Evolutionary conservation across 1,139 yeast species (phyloP).

Genomic region (Hanseniaspora sp.): DNA sequence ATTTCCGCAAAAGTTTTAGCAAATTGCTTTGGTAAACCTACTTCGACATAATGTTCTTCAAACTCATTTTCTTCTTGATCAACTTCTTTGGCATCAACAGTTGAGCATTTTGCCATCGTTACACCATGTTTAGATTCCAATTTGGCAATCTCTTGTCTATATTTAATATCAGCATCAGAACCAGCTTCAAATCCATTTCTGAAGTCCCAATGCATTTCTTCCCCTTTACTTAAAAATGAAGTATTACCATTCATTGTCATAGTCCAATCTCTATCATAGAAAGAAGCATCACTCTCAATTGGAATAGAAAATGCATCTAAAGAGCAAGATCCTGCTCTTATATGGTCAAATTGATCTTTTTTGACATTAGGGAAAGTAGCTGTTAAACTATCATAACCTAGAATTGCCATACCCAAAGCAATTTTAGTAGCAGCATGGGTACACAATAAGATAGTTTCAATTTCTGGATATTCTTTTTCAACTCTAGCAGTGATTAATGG

Average conservation of each 20-base stretch:
- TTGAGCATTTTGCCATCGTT: background rate
- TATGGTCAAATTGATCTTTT: constrained; percentile 17
- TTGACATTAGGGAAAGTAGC: constrained; percentile 30
- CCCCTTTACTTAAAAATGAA: constrained; percentile 58
- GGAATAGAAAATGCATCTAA: constrained; percentile 45
- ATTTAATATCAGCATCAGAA: constrained; percentile 58
- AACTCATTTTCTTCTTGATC: constrained; percentile 23
- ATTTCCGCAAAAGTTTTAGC: constrained; percentile 13
- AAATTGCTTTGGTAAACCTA: constrained; percentile 33
- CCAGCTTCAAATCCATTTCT: constrained; percentile 57
- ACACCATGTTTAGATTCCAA: constrained; percentile 17
- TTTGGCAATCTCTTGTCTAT: constrained; percentile 31
- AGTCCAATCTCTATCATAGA: constrained; percentile 36
- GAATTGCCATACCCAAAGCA: constrained; percentile 59
- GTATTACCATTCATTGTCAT: constrained; percentile 57
- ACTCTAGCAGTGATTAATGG: constrained; percentile 40
- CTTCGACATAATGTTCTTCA: constrained; percentile 36
- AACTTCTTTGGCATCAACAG: constrained; percentile 1
- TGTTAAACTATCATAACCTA: constrained; percentile 39
- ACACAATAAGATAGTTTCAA: constrained; percentile 47
- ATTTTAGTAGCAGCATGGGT: constrained; percentile 82
- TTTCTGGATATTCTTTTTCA: constrained; percentile 43
- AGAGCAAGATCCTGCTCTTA: constrained; percentile 48
- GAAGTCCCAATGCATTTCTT: constrained; percentile 86
- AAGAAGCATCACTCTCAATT: constrained; percentile 32